Evolutionary conservation across 73 alveolate species (phyloP).

Genomic region (Stentor coeruleus): DNA sequence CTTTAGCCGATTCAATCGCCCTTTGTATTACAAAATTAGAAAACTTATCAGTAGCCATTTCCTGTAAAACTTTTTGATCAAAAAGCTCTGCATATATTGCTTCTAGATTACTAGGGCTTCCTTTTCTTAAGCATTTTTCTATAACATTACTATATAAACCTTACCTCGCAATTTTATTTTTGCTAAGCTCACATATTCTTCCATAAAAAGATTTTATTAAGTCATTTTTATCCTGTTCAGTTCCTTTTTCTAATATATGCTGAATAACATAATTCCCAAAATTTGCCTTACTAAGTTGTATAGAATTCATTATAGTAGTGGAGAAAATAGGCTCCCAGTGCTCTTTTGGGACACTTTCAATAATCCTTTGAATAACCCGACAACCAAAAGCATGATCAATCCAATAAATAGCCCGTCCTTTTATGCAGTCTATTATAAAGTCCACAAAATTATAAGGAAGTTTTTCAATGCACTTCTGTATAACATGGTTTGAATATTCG

Average conservation of each 20-base stretch:
- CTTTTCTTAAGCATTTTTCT: conserved; percentile 62
- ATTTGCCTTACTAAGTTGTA: conserved; percentile 31
- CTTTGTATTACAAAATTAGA: conserved; percentile 91
- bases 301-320: background rate
- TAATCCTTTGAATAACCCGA: conserved; percentile 54
- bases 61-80: conserved; percentile 33
- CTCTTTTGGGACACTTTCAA: conserved; percentile 45
- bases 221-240: conserved; percentile 54
- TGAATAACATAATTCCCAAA: conserved; percentile 85
- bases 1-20: conserved; percentile 66
- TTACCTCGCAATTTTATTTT: conserved; percentile 68
- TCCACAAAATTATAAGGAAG: background rate
- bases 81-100: conserved; percentile 57
- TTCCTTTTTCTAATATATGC: conserved; percentile 84
- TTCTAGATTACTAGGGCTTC: conserved; percentile 35
- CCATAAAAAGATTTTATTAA: conserved; percentile 58
- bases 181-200: conserved; percentile 44
- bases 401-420: conserved; percentile 22
- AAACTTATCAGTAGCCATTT: conserved; percentile 79
- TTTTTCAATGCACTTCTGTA: conserved; percentile 38
- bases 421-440: conserved; percentile 32
- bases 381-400: conserved; percentile 54
- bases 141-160: conserved; percentile 76
- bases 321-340: background rate
- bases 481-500: conserved; percentile 25